phyloP scores from a whole-genome alignment of 179 eudicot genomes.

The Amaranthus tricolor region DNA sequence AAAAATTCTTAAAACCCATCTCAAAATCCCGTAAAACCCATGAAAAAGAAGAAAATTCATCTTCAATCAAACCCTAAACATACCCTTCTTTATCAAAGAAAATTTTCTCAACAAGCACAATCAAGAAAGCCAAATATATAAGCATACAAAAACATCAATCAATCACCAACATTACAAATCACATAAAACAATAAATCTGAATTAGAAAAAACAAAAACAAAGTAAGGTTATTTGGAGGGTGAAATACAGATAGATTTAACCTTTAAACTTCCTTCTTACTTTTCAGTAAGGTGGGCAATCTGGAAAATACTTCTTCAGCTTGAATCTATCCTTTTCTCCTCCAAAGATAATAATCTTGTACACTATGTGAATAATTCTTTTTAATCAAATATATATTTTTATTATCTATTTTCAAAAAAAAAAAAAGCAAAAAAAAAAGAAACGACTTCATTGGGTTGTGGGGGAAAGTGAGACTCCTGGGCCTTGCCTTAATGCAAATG shows the following conservation, averaged over 20 bases:
- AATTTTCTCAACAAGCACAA: background rate
- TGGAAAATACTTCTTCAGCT: conserved; percentile 13
- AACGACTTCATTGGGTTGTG: conserved; percentile 18
- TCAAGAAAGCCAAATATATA: background rate
- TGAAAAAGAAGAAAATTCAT: background rate
- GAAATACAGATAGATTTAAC: conserved; percentile 5
- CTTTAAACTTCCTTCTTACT: conserved; percentile 4
- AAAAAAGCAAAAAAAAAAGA: background rate
- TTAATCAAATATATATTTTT: background rate
- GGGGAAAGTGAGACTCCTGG: conserved; percentile 4
- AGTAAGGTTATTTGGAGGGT: too few species aligned
- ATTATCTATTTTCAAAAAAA: background rate
- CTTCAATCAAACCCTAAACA: conserved; percentile 1
- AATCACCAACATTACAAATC: background rate
- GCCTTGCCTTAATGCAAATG: background rate
- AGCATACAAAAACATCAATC: background rate
- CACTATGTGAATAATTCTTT: background rate
- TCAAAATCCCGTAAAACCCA: background rate
- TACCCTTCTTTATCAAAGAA: background rate
- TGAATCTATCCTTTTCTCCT: background rate
- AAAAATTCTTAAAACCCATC: background rate
- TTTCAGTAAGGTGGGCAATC: conserved; percentile 10
- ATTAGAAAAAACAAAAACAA: background rate
- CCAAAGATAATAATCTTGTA: conserved; percentile 1
- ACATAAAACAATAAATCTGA: background rate